Evolutionary conservation across 257 asterid species (phyloP).

Genomic region (Marsdenia floribunda): DNA sequence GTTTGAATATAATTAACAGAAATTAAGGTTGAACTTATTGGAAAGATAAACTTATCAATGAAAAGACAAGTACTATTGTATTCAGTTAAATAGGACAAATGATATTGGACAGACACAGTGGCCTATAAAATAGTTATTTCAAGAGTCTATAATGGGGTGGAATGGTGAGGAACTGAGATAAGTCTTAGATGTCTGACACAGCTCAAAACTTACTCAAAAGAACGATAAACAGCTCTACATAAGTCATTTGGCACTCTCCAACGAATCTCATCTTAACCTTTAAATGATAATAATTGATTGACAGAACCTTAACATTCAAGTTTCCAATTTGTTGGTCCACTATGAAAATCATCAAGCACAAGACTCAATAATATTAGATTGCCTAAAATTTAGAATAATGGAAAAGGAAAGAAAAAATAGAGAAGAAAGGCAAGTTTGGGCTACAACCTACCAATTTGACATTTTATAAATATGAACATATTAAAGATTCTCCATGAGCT

Average conservation of each 20-base stretch:
- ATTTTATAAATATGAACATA: background rate
- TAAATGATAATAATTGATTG: background rate
- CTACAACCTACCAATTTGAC: background rate
- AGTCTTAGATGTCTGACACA: background rate
- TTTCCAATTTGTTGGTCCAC: background rate
- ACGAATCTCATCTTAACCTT: background rate
- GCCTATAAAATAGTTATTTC: background rate
- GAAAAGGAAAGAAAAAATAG: background rate
- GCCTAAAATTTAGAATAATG: background rate
- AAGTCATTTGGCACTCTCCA: background rate
- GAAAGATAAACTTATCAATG: too few species aligned
- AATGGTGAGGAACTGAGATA: background rate
- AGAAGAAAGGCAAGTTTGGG: background rate
- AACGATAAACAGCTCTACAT: background rate
- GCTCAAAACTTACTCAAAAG: background rate
- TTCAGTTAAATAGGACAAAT: too few species aligned
- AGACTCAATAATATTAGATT: background rate
- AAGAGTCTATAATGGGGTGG: background rate
- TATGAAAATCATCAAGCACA: background rate
- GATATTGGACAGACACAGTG: too few species aligned
- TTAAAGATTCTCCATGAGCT: background rate
- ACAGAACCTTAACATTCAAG: background rate
- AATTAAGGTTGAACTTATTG: too few species aligned
- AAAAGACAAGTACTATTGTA: too few species aligned
- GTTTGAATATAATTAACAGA: too few species aligned